These are phyloP conservation scores for Jamesozyma gamospora DNA, from an alignment of 805 yeast species.

Conservation along the genomic window DNA sequence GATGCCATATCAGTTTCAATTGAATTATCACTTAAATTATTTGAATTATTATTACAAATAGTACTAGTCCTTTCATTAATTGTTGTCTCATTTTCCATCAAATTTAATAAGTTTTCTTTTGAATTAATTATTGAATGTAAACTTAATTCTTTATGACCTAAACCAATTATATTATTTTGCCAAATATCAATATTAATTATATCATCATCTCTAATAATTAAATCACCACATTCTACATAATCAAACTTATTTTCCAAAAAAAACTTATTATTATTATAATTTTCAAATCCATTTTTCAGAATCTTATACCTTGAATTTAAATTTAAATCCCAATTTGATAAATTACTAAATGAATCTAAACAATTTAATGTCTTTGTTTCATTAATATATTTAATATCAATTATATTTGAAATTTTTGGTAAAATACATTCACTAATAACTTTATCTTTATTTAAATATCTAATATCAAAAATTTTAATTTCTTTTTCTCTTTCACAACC, in stretches of 20 bases:
- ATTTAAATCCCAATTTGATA: slow-evolving; percentile 20
- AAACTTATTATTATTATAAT: not conserved
- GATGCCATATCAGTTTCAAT: slow-evolving; percentile 1
- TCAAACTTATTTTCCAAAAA: too few relatives aligned
- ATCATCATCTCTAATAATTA: slow-evolving; percentile 10
- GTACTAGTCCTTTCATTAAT: too few relatives aligned
- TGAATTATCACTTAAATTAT: not conserved
- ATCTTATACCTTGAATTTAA: not conserved
- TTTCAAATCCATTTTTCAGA: slow-evolving; percentile 2
- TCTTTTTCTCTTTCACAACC: not conserved
- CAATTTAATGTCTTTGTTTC: not conserved
- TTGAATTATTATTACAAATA: too few relatives aligned
- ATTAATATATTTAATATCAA: not conserved
- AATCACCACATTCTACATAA: slow-evolving; percentile 20
- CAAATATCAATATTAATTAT: not conserved
- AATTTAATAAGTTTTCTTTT: not conserved
- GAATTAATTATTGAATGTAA: slow-evolving; percentile 18
- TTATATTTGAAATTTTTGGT: not conserved
- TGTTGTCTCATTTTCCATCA: not conserved
- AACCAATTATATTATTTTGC: slow-evolving; percentile 6
- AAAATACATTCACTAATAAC: not conserved
- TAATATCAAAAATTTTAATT: not conserved
- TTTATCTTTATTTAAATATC: not conserved
- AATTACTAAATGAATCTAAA: slow-evolving; percentile 4
- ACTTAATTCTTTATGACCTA: slow-evolving; percentile 20